Evolutionary conservation across 768 basidiomycete genomes (phyloP).

Genomic region (Dendrothele bispora): DNA sequence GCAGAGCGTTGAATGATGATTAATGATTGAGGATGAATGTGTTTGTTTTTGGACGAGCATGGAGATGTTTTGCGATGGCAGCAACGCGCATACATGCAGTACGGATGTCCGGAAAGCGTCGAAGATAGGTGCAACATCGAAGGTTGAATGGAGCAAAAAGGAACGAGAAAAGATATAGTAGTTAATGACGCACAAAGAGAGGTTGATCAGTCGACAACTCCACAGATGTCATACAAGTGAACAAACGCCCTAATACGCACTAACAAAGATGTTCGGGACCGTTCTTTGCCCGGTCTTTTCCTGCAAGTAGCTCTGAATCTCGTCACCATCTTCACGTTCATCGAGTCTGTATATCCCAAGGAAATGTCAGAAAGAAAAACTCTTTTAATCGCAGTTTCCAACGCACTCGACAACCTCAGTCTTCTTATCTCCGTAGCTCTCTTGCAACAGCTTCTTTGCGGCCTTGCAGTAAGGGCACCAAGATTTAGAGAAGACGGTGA

Average conservation of each 20-base stretch:
- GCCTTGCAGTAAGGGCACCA: constrained; percentile 52
- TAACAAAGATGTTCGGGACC: constrained; percentile 79
- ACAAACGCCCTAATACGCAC: constrained; percentile 52
- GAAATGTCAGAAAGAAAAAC: background rate
- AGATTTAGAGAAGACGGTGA: constrained; percentile 62
- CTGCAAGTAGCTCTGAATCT: constrained; percentile 64
- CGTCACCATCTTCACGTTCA: constrained; percentile 51
- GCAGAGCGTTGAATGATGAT: too few relatives aligned
- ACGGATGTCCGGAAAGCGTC: background rate
- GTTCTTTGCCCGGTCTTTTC: constrained; percentile 67
- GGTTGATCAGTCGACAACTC: too few relatives aligned
- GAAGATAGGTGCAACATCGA: background rate
- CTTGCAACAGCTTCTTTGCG: constrained; percentile 47
- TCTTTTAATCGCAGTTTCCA: too few relatives aligned
- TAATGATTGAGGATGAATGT: too few relatives aligned
- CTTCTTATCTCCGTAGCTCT: constrained; percentile 35
- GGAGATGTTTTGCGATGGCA: too few relatives aligned
- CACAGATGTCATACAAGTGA: too few relatives aligned
- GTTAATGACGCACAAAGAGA: too few relatives aligned
- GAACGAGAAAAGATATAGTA: too few relatives aligned
- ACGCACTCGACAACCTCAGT: constrained; percentile 50
- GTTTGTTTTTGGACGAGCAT: too few relatives aligned
- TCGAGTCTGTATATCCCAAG: constrained; percentile 48
- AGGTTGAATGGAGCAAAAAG: too few relatives aligned
- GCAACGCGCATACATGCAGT: background rate